Percentiles rank a stretch among this genome's conserved stretches.
Conservation (phyloP, 1,284 basidiomycete genomes). For the Trichosporon sp. region DNA sequence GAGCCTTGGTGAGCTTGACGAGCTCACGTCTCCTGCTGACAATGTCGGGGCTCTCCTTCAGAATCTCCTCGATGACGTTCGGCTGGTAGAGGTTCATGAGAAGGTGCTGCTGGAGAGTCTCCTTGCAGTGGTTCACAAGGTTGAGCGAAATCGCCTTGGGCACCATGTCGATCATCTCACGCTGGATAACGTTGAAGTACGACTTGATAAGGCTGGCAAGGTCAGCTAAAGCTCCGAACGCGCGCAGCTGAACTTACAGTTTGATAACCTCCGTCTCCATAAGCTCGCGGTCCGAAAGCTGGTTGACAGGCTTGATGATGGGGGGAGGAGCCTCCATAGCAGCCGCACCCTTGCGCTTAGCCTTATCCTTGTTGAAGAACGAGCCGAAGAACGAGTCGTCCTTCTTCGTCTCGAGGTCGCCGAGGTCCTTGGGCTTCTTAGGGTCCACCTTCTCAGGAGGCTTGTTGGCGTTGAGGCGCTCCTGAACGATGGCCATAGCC, state of each 20-base stretch:
- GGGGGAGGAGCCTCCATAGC: slow-evolving; percentile 90
- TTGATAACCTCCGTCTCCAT: slow-evolving; percentile 99
- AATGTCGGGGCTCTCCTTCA: slow-evolving; percentile 71
- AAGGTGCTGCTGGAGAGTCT: slow-evolving; percentile 55
- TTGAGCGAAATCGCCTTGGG: slow-evolving; percentile 95
- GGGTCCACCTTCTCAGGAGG: slow-evolving; percentile 62
- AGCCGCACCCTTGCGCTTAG: slow-evolving; percentile 70
- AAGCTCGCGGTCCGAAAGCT: slow-evolving; percentile 84
- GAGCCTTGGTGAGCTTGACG: slow-evolving; percentile 11
- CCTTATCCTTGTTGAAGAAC: slow-evolving; percentile 68
- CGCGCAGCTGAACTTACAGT: slow-evolving; percentile 55
- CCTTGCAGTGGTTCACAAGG: slow-evolving; percentile 86
- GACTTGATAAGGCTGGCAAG: slow-evolving; percentile 68
- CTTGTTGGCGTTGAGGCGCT: slow-evolving; percentile 75
- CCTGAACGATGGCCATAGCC: slow-evolving; percentile 86
- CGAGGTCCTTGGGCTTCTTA: slow-evolving; percentile 83
- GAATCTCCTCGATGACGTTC: slow-evolving; percentile 81
- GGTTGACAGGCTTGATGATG: slow-evolving; percentile 81
- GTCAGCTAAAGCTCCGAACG: not conserved
- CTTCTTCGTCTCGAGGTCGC: slow-evolving; percentile 66
- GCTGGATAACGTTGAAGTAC: slow-evolving; percentile 96
- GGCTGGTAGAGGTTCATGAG: slow-evolving; percentile 56
- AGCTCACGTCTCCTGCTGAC: slow-evolving; percentile 36
- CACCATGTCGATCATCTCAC: slow-evolving; percentile 99
- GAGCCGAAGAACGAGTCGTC: slow-evolving; percentile 92